Base-by-base conservation (phyloP, 1,284 basidiomycete species). In the Rhodotorula sp. region DNA sequence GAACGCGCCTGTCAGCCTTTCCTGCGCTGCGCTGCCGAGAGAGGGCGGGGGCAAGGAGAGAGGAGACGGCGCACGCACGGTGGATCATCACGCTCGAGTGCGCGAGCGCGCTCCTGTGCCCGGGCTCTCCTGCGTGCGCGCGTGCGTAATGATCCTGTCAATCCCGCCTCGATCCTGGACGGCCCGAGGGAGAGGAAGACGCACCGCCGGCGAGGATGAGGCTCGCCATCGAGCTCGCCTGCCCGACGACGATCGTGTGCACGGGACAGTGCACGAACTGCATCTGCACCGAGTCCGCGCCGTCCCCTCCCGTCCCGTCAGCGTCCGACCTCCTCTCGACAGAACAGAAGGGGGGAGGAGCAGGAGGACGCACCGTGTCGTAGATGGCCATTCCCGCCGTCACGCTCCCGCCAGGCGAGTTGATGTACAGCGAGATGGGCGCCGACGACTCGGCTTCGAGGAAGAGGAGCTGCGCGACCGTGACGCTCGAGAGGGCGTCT, bases 71-170 rank as follows among this genome's bases (percentile, higher is more conserved):
- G 29, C 2, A 36, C 61, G 46, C 9, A 71, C 73, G 94, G 81
- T 97, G 94, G 64, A 97, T 97, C 94, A 97, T 97, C 77, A 97
- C 92, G 79, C 90, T 92, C 32, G 92, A 89, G 80, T 97, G 91
- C 19, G 92, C 92, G 61, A 97, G 86, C 75, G 90, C 90, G 79
- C 92, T 93, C 50, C 94, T 86, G 81, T 94, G 92, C 32, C 93
- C 94, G 75, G 85, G 88, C 83, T 90, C 91, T 50, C 90, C 87
- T 85, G 81, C 36, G 8, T 9, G 27, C 1, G 41, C 3, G 15
- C 29, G 21, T 32, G 25, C 5, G 48, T 7, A 27, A n/a, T 10
- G 50, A 9, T 2, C n/a, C 25, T 37, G 54, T 25, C 48, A 27
- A 32, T 32, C 6, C 19, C 3, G 34, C 34, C n/a, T 41, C 37